A percentile compares a stretch with the other conserved stretches of the same genome.
phyloP scores from a whole-genome alignment of 805 yeast genomes.

The Candida sonorensis region DNA sequence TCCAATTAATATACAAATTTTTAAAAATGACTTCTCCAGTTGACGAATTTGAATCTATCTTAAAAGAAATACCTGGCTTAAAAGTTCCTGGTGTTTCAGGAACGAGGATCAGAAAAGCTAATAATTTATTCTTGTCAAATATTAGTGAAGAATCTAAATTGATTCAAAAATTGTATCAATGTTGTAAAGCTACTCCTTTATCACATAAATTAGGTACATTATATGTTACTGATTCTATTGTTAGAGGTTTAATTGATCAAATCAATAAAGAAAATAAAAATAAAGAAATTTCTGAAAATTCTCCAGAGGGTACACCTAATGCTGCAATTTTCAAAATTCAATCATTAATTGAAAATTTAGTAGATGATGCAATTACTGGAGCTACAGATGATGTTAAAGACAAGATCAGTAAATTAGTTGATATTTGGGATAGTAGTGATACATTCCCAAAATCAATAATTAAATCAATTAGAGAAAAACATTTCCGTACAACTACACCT shows the following conservation, averaged over 20 bases:
- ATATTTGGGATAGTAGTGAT: conserved; percentile 84
- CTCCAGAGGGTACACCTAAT: conserved; percentile 66
- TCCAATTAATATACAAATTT: no score
- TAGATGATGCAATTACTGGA: conserved; percentile 56
- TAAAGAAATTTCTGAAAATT: conserved; percentile 38
- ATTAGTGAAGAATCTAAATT: conserved; percentile 44
- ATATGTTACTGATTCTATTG: conserved; percentile 89
- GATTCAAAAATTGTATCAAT: conserved; percentile 50
- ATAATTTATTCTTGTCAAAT: conserved; percentile 68
- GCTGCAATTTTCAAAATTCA: conserved; percentile 65
- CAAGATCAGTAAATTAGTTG: conserved; percentile 77
- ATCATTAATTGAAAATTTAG: conserved; percentile 53
- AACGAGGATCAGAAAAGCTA: conserved; percentile 81
- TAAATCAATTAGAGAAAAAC: conserved; percentile 47
- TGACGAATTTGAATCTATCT: conserved; percentile 40
- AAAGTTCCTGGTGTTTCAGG: conserved; percentile 95
- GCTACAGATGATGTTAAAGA: conserved; percentile 51
- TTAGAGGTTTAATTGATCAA: conserved; percentile 69
- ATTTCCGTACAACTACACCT: conserved; percentile 63
- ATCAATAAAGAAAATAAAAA: conserved; percentile 56
- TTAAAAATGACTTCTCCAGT: no score
- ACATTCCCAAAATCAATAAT: conserved; percentile 62
- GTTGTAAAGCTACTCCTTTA: conserved; percentile 66
- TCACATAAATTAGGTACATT: conserved; percentile 86
- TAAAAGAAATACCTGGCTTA: conserved; percentile 46